Base-by-base conservation (phyloP, 257 asterid species). In the Primulina eburnea region DNA sequence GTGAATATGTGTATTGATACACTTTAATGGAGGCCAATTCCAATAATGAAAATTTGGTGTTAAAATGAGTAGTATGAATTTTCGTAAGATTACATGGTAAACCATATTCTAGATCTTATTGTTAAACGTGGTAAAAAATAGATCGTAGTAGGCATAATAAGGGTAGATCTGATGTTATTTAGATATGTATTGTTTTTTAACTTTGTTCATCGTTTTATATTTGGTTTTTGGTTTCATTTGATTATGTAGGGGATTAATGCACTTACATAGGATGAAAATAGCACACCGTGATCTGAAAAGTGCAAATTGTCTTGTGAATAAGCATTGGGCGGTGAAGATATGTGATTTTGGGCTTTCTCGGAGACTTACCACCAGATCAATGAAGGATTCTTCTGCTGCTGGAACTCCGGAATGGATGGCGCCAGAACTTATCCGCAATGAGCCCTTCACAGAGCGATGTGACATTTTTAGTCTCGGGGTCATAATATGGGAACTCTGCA, bases 371-470 rank as follows among this genome's bases (percentile, higher is more conserved):
- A 73, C 85, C 52, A 60, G 80, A 28, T 88, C 90, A 4, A 68
- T 88, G 79, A 82, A 67, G 57, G 96, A 87, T 69, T 77, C 86
- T 73, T 85, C 89, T 52, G 82, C 98, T 11, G 97, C 98, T 7
- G 98, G 98, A 62, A 92, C 98, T 57, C 97, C 97, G 20, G 96
- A 92, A 65, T 92, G 96, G 98, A 92, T 92, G 98, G 97, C 97
- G 21, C 98, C 98, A 4, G 97, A 91, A 73, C 95, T 91, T 29
- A 89, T 91, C 60, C 95, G 92, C 67, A 87, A 89, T 11, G 95
- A 89, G 78, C 93, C 97, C 75, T 91, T 91, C 89, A 91, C 93
- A 0, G 95, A 91, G 71, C 89, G 87, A 71, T 84, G 97, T 17
- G 97, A 91, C 58, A 87, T 92, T 47, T 92, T 92, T 73, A 89